phyloP scores from a whole-genome alignment of 164 flowering plant genomes.

The Stephania cephalantha region DNA sequence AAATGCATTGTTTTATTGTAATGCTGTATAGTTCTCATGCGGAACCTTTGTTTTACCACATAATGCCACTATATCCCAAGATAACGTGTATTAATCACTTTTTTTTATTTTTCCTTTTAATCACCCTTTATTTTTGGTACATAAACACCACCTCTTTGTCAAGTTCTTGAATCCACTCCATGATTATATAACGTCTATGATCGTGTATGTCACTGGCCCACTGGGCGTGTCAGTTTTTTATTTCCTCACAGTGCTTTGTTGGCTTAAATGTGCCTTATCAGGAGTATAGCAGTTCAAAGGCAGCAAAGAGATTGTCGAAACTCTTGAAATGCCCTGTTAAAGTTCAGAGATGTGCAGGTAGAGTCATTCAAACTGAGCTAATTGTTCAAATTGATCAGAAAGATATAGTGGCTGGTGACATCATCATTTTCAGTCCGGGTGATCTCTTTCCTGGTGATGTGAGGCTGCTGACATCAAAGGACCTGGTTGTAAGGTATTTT shows the following conservation, averaged over 20 bases:
- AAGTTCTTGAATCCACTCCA: not conserved
- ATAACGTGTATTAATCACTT: too few species aligned
- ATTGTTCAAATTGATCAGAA: slow-evolving; percentile 72
- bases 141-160: not conserved
- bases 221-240: not conserved
- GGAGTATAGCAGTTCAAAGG: slow-evolving; percentile 71
- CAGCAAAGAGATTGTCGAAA: slow-evolving; percentile 71
- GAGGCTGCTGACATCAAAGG: slow-evolving; percentile 55
- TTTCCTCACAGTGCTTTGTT: not conserved
- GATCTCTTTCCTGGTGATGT: slow-evolving; percentile 83
- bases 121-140: too few species aligned
- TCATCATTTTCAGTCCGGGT: slow-evolving; percentile 59
- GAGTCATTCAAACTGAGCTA: slow-evolving; percentile 63
- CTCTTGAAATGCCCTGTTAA: slow-evolving; percentile 56
- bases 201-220: not conserved
- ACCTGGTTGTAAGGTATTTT: slow-evolving; percentile 63
- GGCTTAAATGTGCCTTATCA: slow-evolving; percentile 16
- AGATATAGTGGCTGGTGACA: slow-evolving; percentile 75
- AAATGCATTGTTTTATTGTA: not conserved
- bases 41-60: not conserved
- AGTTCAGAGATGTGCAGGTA: slow-evolving; percentile 83
- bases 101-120: too few species aligned
- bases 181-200: not conserved
- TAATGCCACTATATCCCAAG: not conserved
- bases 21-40: not conserved